Evolutionary conservation across 768 basidiomycete genomes (phyloP), one percentile per base, ranked within the genome.

Genomic region (Tylopilus felleus): DNA sequence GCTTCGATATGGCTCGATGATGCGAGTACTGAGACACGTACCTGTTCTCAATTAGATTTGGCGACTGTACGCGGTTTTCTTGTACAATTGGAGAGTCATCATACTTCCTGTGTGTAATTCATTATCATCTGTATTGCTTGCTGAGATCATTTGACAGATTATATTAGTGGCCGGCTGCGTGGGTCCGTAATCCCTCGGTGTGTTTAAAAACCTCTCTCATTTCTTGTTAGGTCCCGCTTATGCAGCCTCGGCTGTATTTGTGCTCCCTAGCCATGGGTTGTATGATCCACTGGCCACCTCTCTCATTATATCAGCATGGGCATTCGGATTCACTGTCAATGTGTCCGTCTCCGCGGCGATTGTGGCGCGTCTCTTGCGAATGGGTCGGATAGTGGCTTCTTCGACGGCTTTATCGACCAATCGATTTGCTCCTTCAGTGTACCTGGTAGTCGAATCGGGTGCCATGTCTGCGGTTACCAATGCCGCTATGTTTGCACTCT

Each of bases 61-160:
- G 52, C 47, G 53, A n/a, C 42, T 54, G 28, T 54, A 49, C 36
- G 47, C 49, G 10, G 46, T 53, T 14, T 53, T 42, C 33, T 7
- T 36, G 23, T 27, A 5, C 22, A 5, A 53, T 6, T 53, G 47
- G 52, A 53, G 4, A 9, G 46, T 42, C 3, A 6, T 43, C 17
- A 3, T 43, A 8, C 19, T 51, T 14, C 49, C 49, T 5, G 49
- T 51, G 19, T 0, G 49, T 22, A 9, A n/a, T 9, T 38, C 33
- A 35, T 35, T 17, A 27, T 27, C 7, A 27, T 29, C 10, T 29
- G 33, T 35, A 16, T 14, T 35, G 4, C 7, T 27, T 27, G 25
- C 33, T 35, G 33, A 35, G 33, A 35, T 16, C 6, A 7, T 3
- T 14, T 35, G 31, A 14, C 33, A 35, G 33, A 3, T 5, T 14